Conservation (phyloP, 306 rosid species). For the Malus fusca region DNA sequence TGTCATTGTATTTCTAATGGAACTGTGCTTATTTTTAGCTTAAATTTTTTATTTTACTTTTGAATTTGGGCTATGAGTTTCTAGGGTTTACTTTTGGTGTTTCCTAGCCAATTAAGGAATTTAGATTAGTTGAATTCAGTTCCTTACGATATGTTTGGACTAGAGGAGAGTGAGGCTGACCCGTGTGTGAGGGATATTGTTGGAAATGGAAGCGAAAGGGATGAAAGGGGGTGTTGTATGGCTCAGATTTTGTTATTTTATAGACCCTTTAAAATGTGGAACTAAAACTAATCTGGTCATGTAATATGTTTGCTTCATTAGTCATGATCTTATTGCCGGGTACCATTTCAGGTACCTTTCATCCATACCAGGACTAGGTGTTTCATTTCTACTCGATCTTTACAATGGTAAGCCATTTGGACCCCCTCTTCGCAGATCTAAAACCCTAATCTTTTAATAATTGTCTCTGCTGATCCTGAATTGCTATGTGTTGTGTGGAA, state of each 20-base stretch:
- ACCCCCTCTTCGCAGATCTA: not conserved
- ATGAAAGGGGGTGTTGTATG: not conserved
- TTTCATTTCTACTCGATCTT: not conserved
- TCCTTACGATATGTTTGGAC: not conserved
- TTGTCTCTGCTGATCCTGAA: not conserved
- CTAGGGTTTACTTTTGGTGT: not conserved
- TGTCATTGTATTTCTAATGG: not conserved
- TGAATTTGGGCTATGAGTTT: not conserved
- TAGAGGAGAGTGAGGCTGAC: not conserved
- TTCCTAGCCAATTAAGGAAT: not conserved
- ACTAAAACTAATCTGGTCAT: not conserved
- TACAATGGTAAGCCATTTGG: constrained; percentile 3
- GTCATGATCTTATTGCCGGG: not conserved
- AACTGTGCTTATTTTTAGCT: not conserved
- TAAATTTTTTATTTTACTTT: not conserved
- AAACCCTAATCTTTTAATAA: too few species aligned
- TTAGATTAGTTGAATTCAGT: not conserved
- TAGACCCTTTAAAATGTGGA: not conserved
- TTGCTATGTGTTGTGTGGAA: not conserved
- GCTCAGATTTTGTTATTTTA: not conserved
- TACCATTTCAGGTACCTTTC: not conserved
- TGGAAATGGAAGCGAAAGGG: not conserved
- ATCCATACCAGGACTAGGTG: not conserved
- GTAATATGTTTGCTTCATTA: not conserved
- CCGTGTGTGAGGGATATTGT: not conserved